phyloP scores from a whole-genome alignment of 2,329 filamentous ascomycete genomes.

The Colletotrichum filicis region DNA sequence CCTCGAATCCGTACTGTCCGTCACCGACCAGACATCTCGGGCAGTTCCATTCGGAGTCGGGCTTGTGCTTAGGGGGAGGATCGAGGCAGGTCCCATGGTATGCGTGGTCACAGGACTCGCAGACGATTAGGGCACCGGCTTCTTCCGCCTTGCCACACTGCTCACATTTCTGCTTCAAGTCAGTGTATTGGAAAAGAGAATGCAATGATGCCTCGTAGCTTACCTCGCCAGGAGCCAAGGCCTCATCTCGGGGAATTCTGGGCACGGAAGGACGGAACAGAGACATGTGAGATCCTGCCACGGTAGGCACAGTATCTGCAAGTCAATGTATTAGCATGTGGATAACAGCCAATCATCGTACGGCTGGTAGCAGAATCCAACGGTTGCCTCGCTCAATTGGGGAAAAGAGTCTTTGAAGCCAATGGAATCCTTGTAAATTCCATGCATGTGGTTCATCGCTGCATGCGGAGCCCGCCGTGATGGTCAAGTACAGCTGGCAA shows the following conservation, averaged over 20 bases:
- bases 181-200: conserved; percentile 30
- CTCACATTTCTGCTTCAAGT: conserved; percentile 76
- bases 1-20: conserved; percentile 96
- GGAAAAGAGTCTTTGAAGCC: conserved; percentile 36
- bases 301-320: conserved; percentile 77
- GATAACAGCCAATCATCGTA: conserved; percentile 44
- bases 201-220: conserved; percentile 24
- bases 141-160: conserved; percentile 85
- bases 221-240: conserved; percentile 56
- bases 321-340: conserved; percentile 40
- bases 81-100: conserved; percentile 92
- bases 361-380: background rate
- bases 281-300: conserved; percentile 97
- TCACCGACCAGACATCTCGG: conserved; percentile 94
- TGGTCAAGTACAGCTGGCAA: conserved; percentile 11
- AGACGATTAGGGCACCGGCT: conserved; percentile 76
- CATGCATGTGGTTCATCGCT: conserved; percentile 29
- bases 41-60: conserved; percentile 94
- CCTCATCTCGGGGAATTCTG: conserved; percentile 68
- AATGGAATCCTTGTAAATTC: background rate
- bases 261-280: conserved; percentile 86
- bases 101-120: conserved; percentile 91
- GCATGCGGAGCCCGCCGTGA: conserved; percentile 17
- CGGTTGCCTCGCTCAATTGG: background rate
- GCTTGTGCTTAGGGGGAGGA: conserved; percentile 80